These are phyloP conservation scores for Russula griseocarnosa DNA, from an alignment of 768 basidiomycete species.

Conservation along the genomic window DNA sequence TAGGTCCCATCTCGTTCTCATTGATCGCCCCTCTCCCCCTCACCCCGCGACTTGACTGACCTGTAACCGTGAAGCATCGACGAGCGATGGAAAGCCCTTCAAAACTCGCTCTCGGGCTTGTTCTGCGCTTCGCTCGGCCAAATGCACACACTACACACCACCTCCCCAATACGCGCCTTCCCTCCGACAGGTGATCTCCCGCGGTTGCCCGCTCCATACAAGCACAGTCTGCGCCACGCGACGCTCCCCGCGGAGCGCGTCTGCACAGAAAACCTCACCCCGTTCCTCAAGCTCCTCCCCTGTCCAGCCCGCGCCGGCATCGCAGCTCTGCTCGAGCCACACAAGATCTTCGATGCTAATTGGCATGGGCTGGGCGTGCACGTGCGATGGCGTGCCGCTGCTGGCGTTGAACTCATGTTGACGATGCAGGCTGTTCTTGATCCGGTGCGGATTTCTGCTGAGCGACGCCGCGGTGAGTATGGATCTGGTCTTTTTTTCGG, in stretches of 20 bases:
- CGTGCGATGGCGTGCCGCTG: slow-evolving; percentile 51
- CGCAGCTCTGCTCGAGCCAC: slow-evolving; percentile 77
- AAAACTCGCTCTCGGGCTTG: slow-evolving; percentile 86
- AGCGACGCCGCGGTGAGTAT: slow-evolving; percentile 51
- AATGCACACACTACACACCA: slow-evolving; percentile 71
- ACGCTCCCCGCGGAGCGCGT: slow-evolving; percentile 78
- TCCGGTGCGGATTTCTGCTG: slow-evolving; percentile 56
- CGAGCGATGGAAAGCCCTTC: slow-evolving; percentile 75
- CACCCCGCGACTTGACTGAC: not conserved
- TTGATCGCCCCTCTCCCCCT: not conserved
- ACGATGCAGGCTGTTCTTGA: slow-evolving; percentile 76
- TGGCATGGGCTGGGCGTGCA: slow-evolving; percentile 89
- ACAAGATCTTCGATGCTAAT: slow-evolving; percentile 81
- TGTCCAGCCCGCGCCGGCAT: slow-evolving; percentile 88
- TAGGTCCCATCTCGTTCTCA: slow-evolving; percentile 37
- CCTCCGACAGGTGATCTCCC: slow-evolving; percentile 13
- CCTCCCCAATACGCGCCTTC: slow-evolving; percentile 51
- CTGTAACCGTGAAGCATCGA: slow-evolving; percentile 49
- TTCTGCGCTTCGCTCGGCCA: slow-evolving; percentile 91
- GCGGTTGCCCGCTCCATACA: slow-evolving; percentile 38
- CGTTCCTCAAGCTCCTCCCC: slow-evolving; percentile 90
- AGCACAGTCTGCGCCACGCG: slow-evolving; percentile 59
- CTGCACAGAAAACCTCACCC: slow-evolving; percentile 97
- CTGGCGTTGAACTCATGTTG: slow-evolving; percentile 60
- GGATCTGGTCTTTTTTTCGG: not conserved